Base-by-base conservation (phyloP, 2,329 filamentous ascomycete species). In the Fusarium tanahbumbuense region DNA sequence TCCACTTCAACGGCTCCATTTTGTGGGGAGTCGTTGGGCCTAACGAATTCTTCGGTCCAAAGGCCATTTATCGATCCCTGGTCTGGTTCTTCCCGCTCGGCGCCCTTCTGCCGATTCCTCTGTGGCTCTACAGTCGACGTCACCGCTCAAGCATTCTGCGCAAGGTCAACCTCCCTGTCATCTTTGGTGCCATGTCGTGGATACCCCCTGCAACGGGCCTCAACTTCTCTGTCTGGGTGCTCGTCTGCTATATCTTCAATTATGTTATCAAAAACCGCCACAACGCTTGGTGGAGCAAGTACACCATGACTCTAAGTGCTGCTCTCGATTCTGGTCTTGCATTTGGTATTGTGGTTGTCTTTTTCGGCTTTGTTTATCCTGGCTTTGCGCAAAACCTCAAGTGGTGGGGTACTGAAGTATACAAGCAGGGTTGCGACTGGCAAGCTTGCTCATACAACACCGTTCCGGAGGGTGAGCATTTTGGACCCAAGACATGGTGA, bases 321-420 rank as follows among this genome's bases (percentile, higher is more conserved):
- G 93, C 92, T 3, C 84, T 97, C 58, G 93, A 97, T 77, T 94
- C 91, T 2, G 93, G 93, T 1, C 83, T 97, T 22, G 93, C 93
- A 1, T 92, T 94, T 74, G 92, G 92, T 28, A 90, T 96, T 37
- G 89, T 97, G 12, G 87, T 95, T 6, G 90, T 96, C 27, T 97
- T 97, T 78, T 95, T 97, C 74, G 92, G 89, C 2, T 92, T 97
- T 70, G 86, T 96, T n/a, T 95, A 94, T 76, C 91, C 93, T 0
- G 92, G 92, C 0, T 88, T 86, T 83, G 91, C 91, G 83, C 86
- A 88, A 41, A 84, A 85, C 28, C 94, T 96, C 76, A 88, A 84
- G 60, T 97, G 93, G 93, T 97, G 93, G 93, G 93, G 93, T 0
- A 97, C 93, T 0, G 92, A 96, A 76, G 86, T 95, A 8, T 94